Base-by-base conservation (phyloP, 2,329 filamentous ascomycete species). In the Epicoccum sorghinum region DNA sequence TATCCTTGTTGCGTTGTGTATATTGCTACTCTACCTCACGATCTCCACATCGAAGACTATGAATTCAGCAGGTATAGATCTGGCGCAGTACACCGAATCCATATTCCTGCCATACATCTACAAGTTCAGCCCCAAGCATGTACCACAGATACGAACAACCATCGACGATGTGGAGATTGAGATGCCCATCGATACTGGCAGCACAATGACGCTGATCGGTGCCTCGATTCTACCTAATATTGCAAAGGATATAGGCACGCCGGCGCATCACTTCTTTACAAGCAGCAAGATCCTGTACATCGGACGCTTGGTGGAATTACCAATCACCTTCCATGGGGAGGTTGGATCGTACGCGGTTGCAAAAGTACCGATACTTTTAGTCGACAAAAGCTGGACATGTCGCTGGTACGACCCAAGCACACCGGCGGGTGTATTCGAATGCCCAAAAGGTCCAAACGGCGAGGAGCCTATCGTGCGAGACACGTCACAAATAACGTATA, bases 141-240 rank as follows among this genome's bases (percentile, higher is more conserved):
- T 66, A 0, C 67, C 70, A 1, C 60, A 67, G 25, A 61, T 74
- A 41, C 61, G 57, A 25, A 66, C 67, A 14, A 71, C 65, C 5
- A 61, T 74, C 39, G 52, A 65, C 10, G 64, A 62, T 30, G 61
- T 64, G 41, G 53, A 65, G 0, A 65, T 73, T 25, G 52, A 67
- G 18, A 68, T 74, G 61, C 71, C 72, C 0, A 58, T 74, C 12
- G 71, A 74, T 42, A 74, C 69, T 1, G 72, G 72, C 0, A 72
- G 68, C 4, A 74, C 69, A n/a, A 69, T 71, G 25, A 52, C 71
- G 1, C 29, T 73, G 24, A 64, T 74, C 42, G 72, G 72, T 27
- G 69, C 70, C 18, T 65, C 70, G 1, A 60, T 71, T 24, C 64
- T 74, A 2, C 66, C 69, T 5, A 58, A 64, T 23, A 58, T 73